Conservation (phyloP, 768 basidiomycete species). For the Amanita thiersii region DNA sequence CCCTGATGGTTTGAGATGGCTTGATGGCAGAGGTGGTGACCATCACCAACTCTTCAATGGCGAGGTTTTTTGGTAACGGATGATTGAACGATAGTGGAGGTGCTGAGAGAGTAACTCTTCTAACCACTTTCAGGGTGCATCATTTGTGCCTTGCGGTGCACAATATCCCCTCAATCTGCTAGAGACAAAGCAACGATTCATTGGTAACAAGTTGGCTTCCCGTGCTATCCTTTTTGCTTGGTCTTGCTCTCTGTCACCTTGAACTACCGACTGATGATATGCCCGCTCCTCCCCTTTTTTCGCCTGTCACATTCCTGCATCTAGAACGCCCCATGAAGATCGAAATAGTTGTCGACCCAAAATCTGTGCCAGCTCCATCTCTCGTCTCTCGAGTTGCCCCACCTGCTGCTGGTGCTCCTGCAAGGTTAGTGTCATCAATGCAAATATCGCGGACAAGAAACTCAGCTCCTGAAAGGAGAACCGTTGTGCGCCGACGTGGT, state of each 20-base stretch:
- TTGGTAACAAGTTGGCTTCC: constrained; percentile 28
- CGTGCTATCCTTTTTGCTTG: constrained; percentile 33
- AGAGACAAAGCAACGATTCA: constrained; percentile 35
- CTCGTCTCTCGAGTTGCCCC: constrained; percentile 85
- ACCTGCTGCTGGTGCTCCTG: constrained; percentile 36
- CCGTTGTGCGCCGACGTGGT: constrained; percentile 30
- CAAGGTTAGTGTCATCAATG: constrained; percentile 21
- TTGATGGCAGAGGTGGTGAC: constrained; percentile 1
- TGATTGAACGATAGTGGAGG: constrained; percentile 17
- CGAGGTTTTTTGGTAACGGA: constrained; percentile 10
- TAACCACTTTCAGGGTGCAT: constrained; percentile 21
- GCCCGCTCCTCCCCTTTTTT: constrained; percentile 32
- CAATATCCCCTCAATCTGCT: constrained; percentile 9
- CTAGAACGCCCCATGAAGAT: constrained; percentile 98
- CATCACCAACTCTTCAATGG: too few relatives aligned
- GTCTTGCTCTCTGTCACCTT: constrained; percentile 26
- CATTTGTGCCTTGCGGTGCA: not conserved
- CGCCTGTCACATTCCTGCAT: constrained; percentile 23
- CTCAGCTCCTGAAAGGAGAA: constrained; percentile 11
- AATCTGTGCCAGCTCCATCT: constrained; percentile 43
- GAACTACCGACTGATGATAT: constrained; percentile 40
- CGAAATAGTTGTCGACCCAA: constrained; percentile 90
- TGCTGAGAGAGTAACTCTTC: constrained; percentile 12
- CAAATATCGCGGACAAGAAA: constrained; percentile 17
- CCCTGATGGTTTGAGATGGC: constrained; percentile 19